Base-by-base conservation (phyloP, 2,329 filamentous ascomycete genomes). In the Bipolaris oryzae region DNA sequence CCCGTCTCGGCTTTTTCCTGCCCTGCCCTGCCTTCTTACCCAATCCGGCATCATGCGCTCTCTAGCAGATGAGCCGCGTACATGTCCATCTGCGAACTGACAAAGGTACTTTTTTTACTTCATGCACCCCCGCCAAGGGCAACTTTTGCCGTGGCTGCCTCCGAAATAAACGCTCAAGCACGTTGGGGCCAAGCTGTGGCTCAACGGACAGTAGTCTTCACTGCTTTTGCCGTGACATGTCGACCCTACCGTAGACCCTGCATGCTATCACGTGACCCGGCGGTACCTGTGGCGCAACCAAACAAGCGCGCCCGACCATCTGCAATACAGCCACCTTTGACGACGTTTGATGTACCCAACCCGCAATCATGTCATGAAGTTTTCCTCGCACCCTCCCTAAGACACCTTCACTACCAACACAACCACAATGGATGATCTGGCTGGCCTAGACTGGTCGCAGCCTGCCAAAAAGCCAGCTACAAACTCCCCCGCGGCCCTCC, bases 371-470 rank as follows among this genome's bases (percentile, higher is more conserved):
- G 69, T 63, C 57, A 68, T 69, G 59, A 68, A 18, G 31, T 51
- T 53, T 49, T 38, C 21, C 28, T 31, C 41, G 37, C 57, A 44
- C 51, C 47, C 41, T 49, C 37, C 35, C 47, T 60, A 50, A 50
- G 16, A 55, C 51, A 9, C 39, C 37, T 45, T 16, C 41, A 28
- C 39, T 44, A 49, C 37, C 38, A 60, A 7, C 42, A 66, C 50
- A 42, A 82, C 82, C 42, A 66, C 53, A 38, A 83, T 83, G 81
- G 79, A 83, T 64, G 81, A 83, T 60, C 70, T 83, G 16, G 68
- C 79, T 48, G 76, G 79, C 62, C 77, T 82, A 52, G 79, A 82
- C 72, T 83, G 80, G 80, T 75, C 70, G 31, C 67, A 74, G 43
- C 64, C 69, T 37, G 64, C 60, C 61, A 70, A 69, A 61, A 64